Conservation (phyloP, 2,329 filamentous ascomycete species). For the Lachnellula suecica region DNA sequence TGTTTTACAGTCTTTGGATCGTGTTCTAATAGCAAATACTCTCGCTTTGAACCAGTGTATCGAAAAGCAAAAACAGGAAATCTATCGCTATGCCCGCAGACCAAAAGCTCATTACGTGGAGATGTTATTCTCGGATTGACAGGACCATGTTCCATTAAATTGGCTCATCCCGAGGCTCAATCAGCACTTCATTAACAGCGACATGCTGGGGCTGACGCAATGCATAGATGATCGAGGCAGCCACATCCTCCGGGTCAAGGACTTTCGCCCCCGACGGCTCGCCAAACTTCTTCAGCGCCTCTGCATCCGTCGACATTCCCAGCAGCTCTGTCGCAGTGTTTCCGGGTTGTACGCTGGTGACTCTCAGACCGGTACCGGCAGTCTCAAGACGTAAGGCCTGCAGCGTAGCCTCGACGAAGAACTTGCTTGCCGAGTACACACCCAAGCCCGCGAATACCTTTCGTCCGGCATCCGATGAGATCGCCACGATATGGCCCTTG, state of each 20-base stretch:
- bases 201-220: conserved; percentile 73
- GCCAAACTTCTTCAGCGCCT: conserved; percentile 77
- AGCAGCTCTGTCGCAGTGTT: conserved; percentile 74
- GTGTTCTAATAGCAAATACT: no score
- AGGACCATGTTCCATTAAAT: conserved; percentile 56
- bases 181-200: conserved; percentile 76
- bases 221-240: conserved; percentile 71
- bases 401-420: conserved; percentile 82
- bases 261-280: conserved; percentile 74
- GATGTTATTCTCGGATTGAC: no score
- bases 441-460: conserved; percentile 81
- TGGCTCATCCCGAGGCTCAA: conserved; percentile 75
- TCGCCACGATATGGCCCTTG: conserved; percentile 72
- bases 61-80: no score
- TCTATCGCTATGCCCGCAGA: no score
- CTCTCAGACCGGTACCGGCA: conserved; percentile 68
- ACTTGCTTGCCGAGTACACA: conserved; percentile 81
- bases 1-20: no score
- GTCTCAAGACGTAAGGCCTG: conserved; percentile 75
- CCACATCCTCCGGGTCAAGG: conserved; percentile 71
- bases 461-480: conserved; percentile 78
- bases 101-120: no score
- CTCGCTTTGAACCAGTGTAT: no score
- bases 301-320: conserved; percentile 71
- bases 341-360: conserved; percentile 75